These are phyloP conservation scores for Mortierella sp. DNA, from an alignment of 371 early-diverging fungal species.

Conservation along the genomic window DNA sequence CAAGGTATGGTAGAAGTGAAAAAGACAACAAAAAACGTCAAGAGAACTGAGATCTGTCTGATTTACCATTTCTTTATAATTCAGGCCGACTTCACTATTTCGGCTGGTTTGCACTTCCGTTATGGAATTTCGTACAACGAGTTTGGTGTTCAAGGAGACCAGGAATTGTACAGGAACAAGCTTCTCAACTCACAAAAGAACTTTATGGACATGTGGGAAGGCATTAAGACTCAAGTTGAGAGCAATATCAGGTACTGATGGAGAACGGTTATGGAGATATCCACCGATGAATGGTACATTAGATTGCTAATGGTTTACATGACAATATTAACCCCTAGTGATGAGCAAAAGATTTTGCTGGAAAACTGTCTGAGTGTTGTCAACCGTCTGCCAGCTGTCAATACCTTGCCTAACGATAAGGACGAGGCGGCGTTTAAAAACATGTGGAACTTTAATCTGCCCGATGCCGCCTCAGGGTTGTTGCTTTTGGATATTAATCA, in stretches of 20 bases:
- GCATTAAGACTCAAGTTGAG: constrained; percentile 71
- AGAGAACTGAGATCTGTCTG: neutral
- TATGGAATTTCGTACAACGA: constrained; percentile 79
- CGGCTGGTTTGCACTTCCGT: constrained; percentile 77
- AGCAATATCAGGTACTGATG: constrained; percentile 62
- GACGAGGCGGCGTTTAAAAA: constrained; percentile 74
- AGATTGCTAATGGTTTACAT: neutral
- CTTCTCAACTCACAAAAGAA: constrained; percentile 67
- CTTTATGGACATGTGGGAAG: constrained; percentile 72
- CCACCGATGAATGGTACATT: neutral
- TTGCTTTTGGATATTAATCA: constrained; percentile 67
- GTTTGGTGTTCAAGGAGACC: constrained; percentile 72
- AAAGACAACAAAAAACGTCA: neutral
- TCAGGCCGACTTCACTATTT: constrained; percentile 76
- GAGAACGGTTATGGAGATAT: neutral
- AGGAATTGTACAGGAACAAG: constrained; percentile 71
- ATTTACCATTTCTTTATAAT: neutral
- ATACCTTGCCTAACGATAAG: constrained; percentile 57
- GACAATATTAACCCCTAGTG: constrained; percentile 39
- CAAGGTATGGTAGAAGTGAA: constrained; percentile 57
- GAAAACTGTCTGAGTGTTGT: constrained; percentile 70
- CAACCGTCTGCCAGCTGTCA: constrained; percentile 58
- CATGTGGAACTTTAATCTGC: constrained; percentile 78
- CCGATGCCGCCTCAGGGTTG: constrained; percentile 73
- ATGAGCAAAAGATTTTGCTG: constrained; percentile 64